Base-by-base conservation (phyloP, 331 rosid genomes). In the Saraca asoca region DNA sequence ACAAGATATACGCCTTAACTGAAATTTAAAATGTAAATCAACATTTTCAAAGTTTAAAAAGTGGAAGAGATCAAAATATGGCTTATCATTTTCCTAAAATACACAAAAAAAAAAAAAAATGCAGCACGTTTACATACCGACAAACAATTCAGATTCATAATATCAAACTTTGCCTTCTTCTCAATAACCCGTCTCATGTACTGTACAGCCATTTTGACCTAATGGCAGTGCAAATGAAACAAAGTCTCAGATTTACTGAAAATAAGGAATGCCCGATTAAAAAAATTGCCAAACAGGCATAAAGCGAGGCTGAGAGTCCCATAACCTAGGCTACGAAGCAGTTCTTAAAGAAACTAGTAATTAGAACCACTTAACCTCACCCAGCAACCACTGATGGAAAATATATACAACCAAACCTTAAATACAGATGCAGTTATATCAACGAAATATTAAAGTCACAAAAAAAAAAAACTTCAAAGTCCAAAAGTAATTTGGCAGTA, bases 131-230 rank as follows among this genome's bases (percentile, higher is more conserved):
- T 39, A 35, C 69, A 66, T 70, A 91, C 96, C 96, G 43, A 85
- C 80, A 88, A 76, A 84, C 90, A 86, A 76, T 91, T 88, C 20
- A 88, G 88, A 79, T 83, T 76, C 97, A 86, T 88, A 43, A 88
- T 91, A 78, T 91, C 95, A 78, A 91, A 91, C 81, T 88, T 88
- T 41, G 96, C 97, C 86, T 75, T 86, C 91, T 80, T 91, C 76
- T 79, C 95, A 75, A 91, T 91, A 45, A 91, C 78, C 70, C 96
- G 81, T 18, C 96, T 83, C 96, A 88, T 91, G 77, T 91, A 91
- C 57, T 88, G 97, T 51, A 91, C 82, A 17, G 91, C 95, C 90
- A 91, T 83, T 78, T 88, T 91, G 59, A 91, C 87, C 97, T 88
- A 77, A 59, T 71, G n/a, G 66, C 50, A 67, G 34, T 24, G 69